A percentile compares a stretch with the other conserved stretches of the same genome.
Evolutionary conservation across 2,329 filamentous ascomycete species (phyloP).

Genomic region (Claviceps maximensis): DNA sequence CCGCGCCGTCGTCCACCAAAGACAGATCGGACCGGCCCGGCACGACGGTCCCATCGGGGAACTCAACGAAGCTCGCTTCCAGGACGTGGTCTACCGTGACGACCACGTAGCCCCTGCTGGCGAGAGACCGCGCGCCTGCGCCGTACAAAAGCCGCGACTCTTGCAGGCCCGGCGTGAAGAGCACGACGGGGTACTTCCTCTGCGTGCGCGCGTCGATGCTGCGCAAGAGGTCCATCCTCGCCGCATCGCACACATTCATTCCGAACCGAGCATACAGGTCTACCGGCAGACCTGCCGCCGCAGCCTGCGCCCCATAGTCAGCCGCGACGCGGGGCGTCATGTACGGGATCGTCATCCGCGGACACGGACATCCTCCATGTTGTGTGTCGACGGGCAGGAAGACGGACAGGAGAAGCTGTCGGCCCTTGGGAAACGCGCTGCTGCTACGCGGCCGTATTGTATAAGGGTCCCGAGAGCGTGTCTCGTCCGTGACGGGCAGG

Average conservation of each 20-base stretch:
- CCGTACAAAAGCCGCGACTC: slow-evolving; percentile 29
- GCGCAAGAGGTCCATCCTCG: background rate
- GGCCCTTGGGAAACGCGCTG: background rate
- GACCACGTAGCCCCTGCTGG: slow-evolving; percentile 31
- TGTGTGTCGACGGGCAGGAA: slow-evolving; percentile 18
- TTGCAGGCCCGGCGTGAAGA: slow-evolving; percentile 33
- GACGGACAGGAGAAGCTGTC: slow-evolving; percentile 11
- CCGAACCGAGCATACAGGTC: slow-evolving; percentile 16
- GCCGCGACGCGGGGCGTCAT: slow-evolving; percentile 21
- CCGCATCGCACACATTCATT: slow-evolving; percentile 13
- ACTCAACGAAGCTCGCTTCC: slow-evolving; percentile 31
- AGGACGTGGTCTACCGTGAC: slow-evolving; percentile 36
- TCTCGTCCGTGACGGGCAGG: slow-evolving; percentile 16
- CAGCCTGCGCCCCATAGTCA: slow-evolving; percentile 15
- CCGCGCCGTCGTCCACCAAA: too few relatives aligned
- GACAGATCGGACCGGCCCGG: slow-evolving; percentile 4
- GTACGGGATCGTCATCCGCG: slow-evolving; percentile 13
- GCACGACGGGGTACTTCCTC: slow-evolving; percentile 12
- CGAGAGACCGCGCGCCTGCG: slow-evolving; percentile 29
- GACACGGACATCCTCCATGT: slow-evolving; percentile 9
- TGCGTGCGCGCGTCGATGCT: background rate
- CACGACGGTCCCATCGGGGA: slow-evolving; percentile 27
- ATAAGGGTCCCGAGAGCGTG: slow-evolving; percentile 7
- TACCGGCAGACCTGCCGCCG: slow-evolving; percentile 16
- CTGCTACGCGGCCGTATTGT: background rate